Conservation (phyloP, 2,329 filamentous ascomycete species). For the Paradendryphiella salina region DNA sequence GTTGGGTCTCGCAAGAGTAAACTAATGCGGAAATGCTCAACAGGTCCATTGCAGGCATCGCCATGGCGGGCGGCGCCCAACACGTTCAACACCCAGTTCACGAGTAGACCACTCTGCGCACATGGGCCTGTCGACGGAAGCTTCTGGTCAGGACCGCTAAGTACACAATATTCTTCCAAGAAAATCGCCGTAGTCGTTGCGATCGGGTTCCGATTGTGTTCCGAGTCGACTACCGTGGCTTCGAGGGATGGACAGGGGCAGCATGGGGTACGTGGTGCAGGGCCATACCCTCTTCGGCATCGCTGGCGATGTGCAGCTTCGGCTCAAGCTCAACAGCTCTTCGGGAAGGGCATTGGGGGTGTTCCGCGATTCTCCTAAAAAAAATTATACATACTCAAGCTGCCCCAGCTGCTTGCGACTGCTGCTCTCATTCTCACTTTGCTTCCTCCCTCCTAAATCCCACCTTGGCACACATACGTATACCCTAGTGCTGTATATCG, state of each 20-base stretch:
- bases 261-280: slow-evolving; percentile 21
- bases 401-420: slow-evolving; percentile 1
- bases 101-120: neutral
- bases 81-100: neutral
- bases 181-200: slow-evolving; percentile 1
- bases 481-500: slow-evolving; percentile 11
- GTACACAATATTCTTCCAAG: neutral
- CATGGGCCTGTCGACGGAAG: neutral
- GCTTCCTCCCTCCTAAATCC: neutral
- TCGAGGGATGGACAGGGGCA: slow-evolving; percentile 23
- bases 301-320: slow-evolving; percentile 30
- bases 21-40: slow-evolving; percentile 33
- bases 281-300: slow-evolving; percentile 35
- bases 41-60: slow-evolving; percentile 8
- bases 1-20: slow-evolving; percentile 23
- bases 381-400: slow-evolving; percentile 23
- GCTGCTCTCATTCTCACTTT: slow-evolving; percentile 8
- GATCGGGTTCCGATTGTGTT: slow-evolving; percentile 20
- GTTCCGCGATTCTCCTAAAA: slow-evolving; percentile 23
- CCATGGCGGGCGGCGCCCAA: slow-evolving; percentile 9
- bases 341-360: slow-evolving; percentile 40
- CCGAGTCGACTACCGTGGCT: slow-evolving; percentile 22
- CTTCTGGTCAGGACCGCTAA: neutral
- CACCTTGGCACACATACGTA: slow-evolving; percentile 5
- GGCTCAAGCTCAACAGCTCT: slow-evolving; percentile 45